Conservation (phyloP, 495 filamentous ascomycete species). For the Penicillium arizonense region DNA sequence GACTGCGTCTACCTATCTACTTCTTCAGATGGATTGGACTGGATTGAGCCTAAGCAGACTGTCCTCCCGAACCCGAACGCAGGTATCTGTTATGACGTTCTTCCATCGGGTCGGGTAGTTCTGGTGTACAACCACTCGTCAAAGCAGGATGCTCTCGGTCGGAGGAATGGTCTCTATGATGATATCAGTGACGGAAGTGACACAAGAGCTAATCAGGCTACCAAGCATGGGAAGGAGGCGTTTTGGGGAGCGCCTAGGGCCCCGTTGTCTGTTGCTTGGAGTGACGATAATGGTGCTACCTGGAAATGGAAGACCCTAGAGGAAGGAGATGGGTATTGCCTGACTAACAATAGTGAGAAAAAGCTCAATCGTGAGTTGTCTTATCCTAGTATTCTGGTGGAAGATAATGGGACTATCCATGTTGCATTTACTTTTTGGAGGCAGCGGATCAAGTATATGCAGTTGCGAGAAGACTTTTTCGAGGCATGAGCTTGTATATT, state of each 20-base stretch:
- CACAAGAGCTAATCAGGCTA: conserved; percentile 18
- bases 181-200: conserved; percentile 23
- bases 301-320: conserved; percentile 21
- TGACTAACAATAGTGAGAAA: conserved; percentile 26
- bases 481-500: too few relatives aligned
- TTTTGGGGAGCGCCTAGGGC: conserved; percentile 28
- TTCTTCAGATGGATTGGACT: conserved; percentile 18
- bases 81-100: conserved; percentile 23
- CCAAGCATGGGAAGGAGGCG: conserved; percentile 22
- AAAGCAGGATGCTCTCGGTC: conserved; percentile 18
- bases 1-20: conserved; percentile 21
- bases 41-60: conserved; percentile 19
- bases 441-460: conserved; percentile 24
- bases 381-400: conserved; percentile 22
- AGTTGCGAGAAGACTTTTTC: conserved; percentile 20
- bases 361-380: conserved; percentile 25
- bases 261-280: conserved; percentile 23
- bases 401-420: conserved; percentile 14
- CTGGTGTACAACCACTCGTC: conserved; percentile 27
- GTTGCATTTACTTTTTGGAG: conserved; percentile 27
- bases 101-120: conserved; percentile 22
- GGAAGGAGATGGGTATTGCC: conserved; percentile 24
- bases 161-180: conserved; percentile 24
- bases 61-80: conserved; percentile 25
- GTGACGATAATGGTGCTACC: conserved; percentile 17